Evolutionary conservation across 1,284 basidiomycete genomes (phyloP), one percentile per base, ranked within the genome.

Genomic region (Rhodotorula sp.): DNA sequence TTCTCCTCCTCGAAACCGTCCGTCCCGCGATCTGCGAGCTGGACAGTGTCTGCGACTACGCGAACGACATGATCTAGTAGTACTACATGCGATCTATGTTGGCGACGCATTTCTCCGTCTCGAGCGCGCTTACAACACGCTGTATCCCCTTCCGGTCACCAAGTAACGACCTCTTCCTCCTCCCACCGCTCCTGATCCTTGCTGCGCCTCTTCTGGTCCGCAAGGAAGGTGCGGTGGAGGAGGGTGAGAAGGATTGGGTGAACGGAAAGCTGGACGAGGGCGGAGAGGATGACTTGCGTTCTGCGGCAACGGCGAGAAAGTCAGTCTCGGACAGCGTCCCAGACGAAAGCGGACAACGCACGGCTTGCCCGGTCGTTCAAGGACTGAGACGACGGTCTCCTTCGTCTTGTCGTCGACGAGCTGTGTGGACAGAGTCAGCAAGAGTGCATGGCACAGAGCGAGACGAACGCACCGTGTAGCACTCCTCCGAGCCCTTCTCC

Each of bases 191-290:
- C 52, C 20, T 24, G 64, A 17, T 66, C 64, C 20, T 29, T n/a
- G 13, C 30, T 32, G 20, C 27, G 58, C 7, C 22, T n/a, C 59
- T 60, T 60, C 22, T 54, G 32, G 8, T 30, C 58, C 22, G 17
- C 20, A 3, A 59, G 47, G 47, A 47, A 66, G 2, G 32, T 24
- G 17, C 59, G 58, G 64, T 66, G 64, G 0, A 66, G 47, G 20
- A 66, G 59, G 5, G 64, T 66, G 29, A 66, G 59, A 52, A 66
- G 52, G 59, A 66, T 47, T 11, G 64, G 64, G 22, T 66, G 64
- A 19, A 66, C 4, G 3, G 64, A 66, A 15, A 59, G 59, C 22
- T 56, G 64, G 53, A 55, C 44, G 46, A 66, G 64, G 20, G 64
- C 64, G 19, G 64, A 66, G 47, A 66, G 29, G 46, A 66, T 44